Base-by-base conservation (phyloP, 352 stramenopile genomes). In the Globisporangium cederbergense region DNA sequence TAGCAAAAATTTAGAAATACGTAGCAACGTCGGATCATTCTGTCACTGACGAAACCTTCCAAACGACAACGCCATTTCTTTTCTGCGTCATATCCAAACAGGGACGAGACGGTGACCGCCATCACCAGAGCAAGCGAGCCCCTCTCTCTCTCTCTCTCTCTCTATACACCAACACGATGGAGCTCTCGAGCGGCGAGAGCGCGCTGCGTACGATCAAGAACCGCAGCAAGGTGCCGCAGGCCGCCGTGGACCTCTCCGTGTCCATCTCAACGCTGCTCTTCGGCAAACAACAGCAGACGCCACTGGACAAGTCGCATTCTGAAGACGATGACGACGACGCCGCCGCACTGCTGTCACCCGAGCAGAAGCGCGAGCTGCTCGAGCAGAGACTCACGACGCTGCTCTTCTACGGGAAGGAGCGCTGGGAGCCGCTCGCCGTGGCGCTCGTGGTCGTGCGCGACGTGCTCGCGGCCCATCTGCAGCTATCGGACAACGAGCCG, bases 351-450 rank as follows among this genome's bases (percentile, higher is more conserved):
- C 25, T 50, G 38, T 42, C 43, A 7, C 40, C 55, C 11, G 52
- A 69, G 28, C 64, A 72, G 28, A 45, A 49, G 3, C 79, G 73
- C 7, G 73, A 78, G 22, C 58, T 73, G 49, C 71, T 91, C 4
- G 67, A 89, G 34, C 65, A 84, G 32, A 71, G 81, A 25, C 70
- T 91, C 8, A 65, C 71, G 64, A 87, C 67, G 60, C 71, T 91
- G 38, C 58, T 89, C 25, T 36, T 81, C 36, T 81, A 80, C 51
- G 78, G 77, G 0, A 75, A 79, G 38, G 78, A 88, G 62, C 79
- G 85, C 42, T 94, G 85, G 85, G 85, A 94, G 60, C 77, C 84
- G n/a, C 38, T 90, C 38, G 85, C 85, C 2, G 83, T 94, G 1
- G 79, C 83, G 30, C 67, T 75, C 9, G 80, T 86, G 7, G 75